Percentiles rank a stretch among this genome's conserved stretches.
Conservation (phyloP, 2,329 filamentous ascomycete species). For the Berkeleyomyces basicola region DNA sequence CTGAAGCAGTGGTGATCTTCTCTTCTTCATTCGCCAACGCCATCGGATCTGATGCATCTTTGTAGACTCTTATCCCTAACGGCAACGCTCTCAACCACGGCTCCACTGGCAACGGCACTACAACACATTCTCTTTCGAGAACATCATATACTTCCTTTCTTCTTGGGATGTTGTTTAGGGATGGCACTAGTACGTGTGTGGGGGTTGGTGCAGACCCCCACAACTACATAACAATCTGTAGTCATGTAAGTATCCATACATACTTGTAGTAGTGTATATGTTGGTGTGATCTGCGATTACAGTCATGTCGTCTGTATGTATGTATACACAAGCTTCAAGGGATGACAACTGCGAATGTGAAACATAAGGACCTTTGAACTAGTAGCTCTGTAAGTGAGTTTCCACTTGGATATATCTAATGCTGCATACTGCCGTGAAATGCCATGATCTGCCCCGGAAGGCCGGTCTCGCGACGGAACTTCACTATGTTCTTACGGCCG, state of each 20-base stretch:
- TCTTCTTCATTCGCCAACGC: neutral
- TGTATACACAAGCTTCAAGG: neutral
- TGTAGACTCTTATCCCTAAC: neutral
- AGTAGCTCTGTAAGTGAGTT: neutral
- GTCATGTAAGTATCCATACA: no score
- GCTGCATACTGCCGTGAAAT: neutral
- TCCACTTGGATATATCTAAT: neutral
- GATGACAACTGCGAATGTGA: neutral
- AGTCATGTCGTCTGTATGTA: neutral
- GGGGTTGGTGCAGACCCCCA: neutral
- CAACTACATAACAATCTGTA: no score
- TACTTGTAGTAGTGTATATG: neutral
- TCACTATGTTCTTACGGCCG: neutral
- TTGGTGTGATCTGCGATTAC: neutral
- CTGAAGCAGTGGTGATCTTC: neutral
- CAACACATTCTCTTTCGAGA: neutral
- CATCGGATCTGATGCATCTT: neutral
- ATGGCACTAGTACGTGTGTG: neutral
- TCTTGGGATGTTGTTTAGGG: neutral
- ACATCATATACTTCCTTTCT: neutral
- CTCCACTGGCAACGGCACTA: neutral
- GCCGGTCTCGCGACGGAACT: neutral
- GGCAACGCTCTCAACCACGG: neutral
- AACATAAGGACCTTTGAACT: neutral
- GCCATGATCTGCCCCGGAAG: neutral